Evolutionary conservation across 2,329 filamentous ascomycete species (phyloP), one percentile per base, ranked within the genome.

Genomic region (Penicillium palitans): DNA sequence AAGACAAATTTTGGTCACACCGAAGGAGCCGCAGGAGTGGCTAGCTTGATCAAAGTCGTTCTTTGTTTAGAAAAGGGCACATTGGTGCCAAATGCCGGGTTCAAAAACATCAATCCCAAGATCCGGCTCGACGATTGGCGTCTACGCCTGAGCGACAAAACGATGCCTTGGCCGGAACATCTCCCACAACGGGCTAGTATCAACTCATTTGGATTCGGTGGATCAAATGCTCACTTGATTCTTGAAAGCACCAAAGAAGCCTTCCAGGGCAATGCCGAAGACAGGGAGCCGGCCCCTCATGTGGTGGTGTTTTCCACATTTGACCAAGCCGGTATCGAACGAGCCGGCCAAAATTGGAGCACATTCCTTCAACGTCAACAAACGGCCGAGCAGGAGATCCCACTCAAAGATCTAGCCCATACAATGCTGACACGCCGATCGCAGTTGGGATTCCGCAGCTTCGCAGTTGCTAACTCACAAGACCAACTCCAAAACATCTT

Each of bases 11-110:
- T 73, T 15, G 82, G 82, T 19, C 81, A 84, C 61, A 78, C 78
- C 0, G 82, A 84, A 65, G 79, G 79, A 9, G 75, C 78, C 1
- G 80, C 80, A 2, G 82, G 81, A 0, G 65, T 84, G 17, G 80
- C 81, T 0, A 79, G 79, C 8, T 52, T 83, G 8, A 69, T 84
- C 21, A 81, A 80, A 62, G 74, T 77, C 0, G 62, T 80, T 0
- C 67, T 78, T 27, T 70, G 73, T 42, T 72, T 83, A 65, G 73
- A 77, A 49, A 68, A 80, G 35, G 69, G 67, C 8, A 60, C 60
- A 0, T 63, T 82, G 2, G 76, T 78, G 0, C 78, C 78, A 1
- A 82, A 81, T 53, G 68, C 80, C 8, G 77, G 79, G 41, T 71
- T 82, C 33, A 58, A 76, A 1, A 67, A 63, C 1, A 68, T 80